Evolutionary conservation across 345 rosid genomes (phyloP), one percentile per base, ranked within the genome.

Genomic region (Mangifera indica): DNA sequence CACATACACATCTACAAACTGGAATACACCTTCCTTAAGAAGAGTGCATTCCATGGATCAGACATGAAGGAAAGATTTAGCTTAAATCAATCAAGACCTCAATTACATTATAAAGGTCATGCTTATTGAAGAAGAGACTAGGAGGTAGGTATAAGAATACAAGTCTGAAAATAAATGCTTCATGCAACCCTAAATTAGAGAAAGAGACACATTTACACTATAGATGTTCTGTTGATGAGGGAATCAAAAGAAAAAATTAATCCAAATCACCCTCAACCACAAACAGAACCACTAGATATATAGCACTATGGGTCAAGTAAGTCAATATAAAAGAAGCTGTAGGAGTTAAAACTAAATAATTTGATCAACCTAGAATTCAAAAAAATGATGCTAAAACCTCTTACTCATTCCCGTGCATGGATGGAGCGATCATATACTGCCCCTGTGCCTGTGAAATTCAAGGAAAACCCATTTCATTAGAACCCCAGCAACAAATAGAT

Each of bases 351-450:
- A 40, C 69, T 72, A 79, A 54, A 69, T 32, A 57, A 65, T 55
- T 77, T 40, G 37, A 68, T 74, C 80, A 75, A 53, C 37, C 78
- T 70, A 75, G 9, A 67, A 71, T 58, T 70, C 66, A 66, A 24
- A 65, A 67, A 37, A 22, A 44, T 40, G 58, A 46, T 42, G 62
- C 70, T 45, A 45, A 14, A 44, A 40, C 40, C 58, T 29, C 46
- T 81, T 85, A 85, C 69, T 83, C 79, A 15, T 81, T 79, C 54
- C 86, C 86, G 37, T 77, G 89, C 86, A 85, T 81, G 60, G 83
- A 79, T 44, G 86, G 86, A 65, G 68, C 71, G 4, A 85, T 73
- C 85, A 83, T 77, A 73, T 85, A 83, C 77, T 80, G 84, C 59
- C 85, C 86, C 67, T 73, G 89, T 37, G 34, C 86, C 86, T 85